Evolutionary conservation across 768 basidiomycete species (phyloP), one percentile per base, ranked within the genome.

Genomic region (Paxillus involutus): DNA sequence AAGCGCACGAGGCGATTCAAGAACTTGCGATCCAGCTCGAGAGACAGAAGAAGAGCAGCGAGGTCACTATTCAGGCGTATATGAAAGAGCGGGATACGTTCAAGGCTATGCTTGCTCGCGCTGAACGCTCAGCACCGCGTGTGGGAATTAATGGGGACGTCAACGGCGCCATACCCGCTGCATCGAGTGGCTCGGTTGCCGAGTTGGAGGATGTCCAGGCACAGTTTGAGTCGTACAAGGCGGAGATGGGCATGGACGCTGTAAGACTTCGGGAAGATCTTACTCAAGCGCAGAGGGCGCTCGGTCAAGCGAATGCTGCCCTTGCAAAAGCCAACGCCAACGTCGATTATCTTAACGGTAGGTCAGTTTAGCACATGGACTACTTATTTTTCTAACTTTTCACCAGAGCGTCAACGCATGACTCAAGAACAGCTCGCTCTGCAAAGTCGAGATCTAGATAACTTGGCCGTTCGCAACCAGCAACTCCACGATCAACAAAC

Each of bases 61-160:
- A 89, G 33, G 71, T 73, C n/a, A 77, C 85, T 43, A 85, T 91
- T 40, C 86, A 91, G 62, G 85, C 88, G 9, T 90, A 89, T 53
- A 80, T 88, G 71, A 90, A 90, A 70, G 96, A 98, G 71, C 76
- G 93, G 6, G 97, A 97, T 60, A 82, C 91, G 43, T 80, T 95
- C 59, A 87, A 84, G 61, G 79, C 80, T 37, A 82, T 97, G 79
- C 76, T 94, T 14, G 76, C 77, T 16, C 73, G 89, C 47, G 75
- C 78, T 13, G 76, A 81, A 61, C 65, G 62, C 40, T 48, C 42
- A 48, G 58, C 47, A 29, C 61, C 37, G 24, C 64, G 50, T 49
- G 49, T 42, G 7, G 46, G 62, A 4, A 35, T 67, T 41, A 73
- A 75, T 49, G 75, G 73, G 6, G 68, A 70, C 17, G 55, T 73